Evolutionary conservation across 2,329 filamentous ascomycete genomes (phyloP), one percentile per base, ranked within the genome.

Genomic region (Drechslerella dactyloides): DNA sequence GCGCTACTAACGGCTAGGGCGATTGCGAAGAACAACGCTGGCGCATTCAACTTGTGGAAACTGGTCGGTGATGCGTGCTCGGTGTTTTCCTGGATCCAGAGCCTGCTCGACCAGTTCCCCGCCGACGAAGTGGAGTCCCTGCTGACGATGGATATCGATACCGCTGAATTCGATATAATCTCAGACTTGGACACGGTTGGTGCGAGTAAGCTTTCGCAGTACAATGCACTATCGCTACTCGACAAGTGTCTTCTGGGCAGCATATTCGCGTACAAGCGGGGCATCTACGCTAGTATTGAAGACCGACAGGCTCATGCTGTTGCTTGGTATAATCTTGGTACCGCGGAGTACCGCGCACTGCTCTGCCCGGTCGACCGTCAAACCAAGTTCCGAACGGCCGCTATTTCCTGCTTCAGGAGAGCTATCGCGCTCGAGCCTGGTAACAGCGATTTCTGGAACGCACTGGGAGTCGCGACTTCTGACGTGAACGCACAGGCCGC

Each of bases 371-470:
- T 84, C 37, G 78, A 79, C 0, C 78, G 80, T 1, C 74, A 76
- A 17, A 85, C 86, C 77, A 85, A 84, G 75, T 92, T 91, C 75
- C 82, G 94, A 52, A 93, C 89, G 78, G 88, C 92, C 5, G 86
- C 94, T 0, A 89, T 97, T 74, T 85, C 88, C 61, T 94, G 91
- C 76, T 97, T 99, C 84, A 99, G 99, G 81, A 85, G 91, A 50
- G 90, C 94, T 0, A 99, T 99, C 74, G 94, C 97, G 80, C 84
- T 97, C 0, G 96, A 99, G 79, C 90, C 93, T 5, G 90, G 92
- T 57, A 99, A 97, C 78, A 83, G 91, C 0, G 93, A 97, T 75
- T 97, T 97, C 79, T 99, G 94, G 94, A 97, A 97, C 78, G 89
- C 94, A 0, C 84, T 99, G 1, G 94, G 93, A 55, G 91, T 97